Base-by-base conservation (phyloP, 1,139 yeast genomes). In the Hyphopichia wangnamkhiaoensis region DNA sequence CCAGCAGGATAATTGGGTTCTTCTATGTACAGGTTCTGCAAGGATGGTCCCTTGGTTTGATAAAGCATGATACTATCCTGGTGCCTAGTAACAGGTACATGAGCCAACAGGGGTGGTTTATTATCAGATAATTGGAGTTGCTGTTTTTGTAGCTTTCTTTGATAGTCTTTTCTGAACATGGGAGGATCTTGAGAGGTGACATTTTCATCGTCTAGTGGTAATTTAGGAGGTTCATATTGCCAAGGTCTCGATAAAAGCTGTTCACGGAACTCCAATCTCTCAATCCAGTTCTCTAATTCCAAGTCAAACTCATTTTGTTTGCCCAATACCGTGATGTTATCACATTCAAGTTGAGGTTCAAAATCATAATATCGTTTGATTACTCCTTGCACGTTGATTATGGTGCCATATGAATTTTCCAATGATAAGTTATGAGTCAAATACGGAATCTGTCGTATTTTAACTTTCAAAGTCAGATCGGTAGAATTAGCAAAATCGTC, bases 221-320 rank as follows among this genome's bases (percentile, higher is more conserved):
- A 14, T 8, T n/a, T 24, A 5, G 50, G 41, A 5, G 58, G 51
- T 3, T 42, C 38, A 38, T 50, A 58, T 3, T 42, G 45, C 72
- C 72, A 67, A 0, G 65, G 61, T 2, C 23, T 26, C 6, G 13
- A 13, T 20, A 64, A 45, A 1, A 41, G 31, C 2, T 38, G 30
- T 9, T 54, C 40, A 37, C 74, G 52, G 27, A 47, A 46, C 3
- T 49, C 44, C 26, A 74, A 32, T 6, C 62, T 52, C 7, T 50
- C 50, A 15, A 45, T 48, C 80, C 80, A 75, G 47, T 50, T 49
- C 7, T 50, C 52, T 2, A 66, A 37, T 40, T 66, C 73, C 2
- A 47, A 26, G 8, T 43, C 46, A 10, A 66, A 38, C 21, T 52
- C 56, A 30, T 45, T n/a, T 4, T 16, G 3, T 3, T 18, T 30